phyloP scores from a whole-genome alignment of 768 basidiomycete species.

The Imleria badia region DNA sequence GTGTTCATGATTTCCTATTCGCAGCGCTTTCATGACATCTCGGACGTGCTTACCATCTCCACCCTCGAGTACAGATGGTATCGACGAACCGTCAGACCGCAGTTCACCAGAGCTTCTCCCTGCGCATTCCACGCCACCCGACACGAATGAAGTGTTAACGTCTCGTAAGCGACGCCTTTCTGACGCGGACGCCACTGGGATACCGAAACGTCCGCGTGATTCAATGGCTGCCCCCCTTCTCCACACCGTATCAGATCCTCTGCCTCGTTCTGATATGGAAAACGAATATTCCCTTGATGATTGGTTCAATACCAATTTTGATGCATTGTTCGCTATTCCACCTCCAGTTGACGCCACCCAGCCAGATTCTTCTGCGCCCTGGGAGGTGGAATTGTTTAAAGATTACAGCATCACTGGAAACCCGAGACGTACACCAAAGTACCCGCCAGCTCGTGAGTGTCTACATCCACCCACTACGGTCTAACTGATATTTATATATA shows the following conservation, averaged over 20 bases:
- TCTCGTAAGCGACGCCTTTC: constrained; percentile 40
- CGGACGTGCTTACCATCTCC: constrained; percentile 13
- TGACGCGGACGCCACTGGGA: constrained; percentile 21
- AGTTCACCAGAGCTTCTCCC: background rate
- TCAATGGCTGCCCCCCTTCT: constrained; percentile 17
- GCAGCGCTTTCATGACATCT: constrained; percentile 1
- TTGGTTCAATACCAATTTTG: constrained; percentile 35
- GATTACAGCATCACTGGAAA: constrained; percentile 22
- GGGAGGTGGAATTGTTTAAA: constrained; percentile 38
- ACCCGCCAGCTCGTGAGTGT: constrained; percentile 4
- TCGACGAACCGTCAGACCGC: background rate
- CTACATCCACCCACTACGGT: background rate
- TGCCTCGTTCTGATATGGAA: constrained; percentile 13
- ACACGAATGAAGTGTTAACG: background rate
- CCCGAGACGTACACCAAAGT: background rate
- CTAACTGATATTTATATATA: background rate
- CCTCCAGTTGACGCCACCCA: constrained; percentile 22
- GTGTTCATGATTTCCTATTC: background rate
- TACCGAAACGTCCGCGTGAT: constrained; percentile 30
- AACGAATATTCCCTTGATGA: constrained; percentile 31
- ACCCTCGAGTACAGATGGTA: constrained; percentile 5
- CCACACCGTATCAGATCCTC: constrained; percentile 35
- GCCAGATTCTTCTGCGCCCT: constrained; percentile 23
- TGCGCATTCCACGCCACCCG: background rate
- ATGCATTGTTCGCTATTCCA: constrained; percentile 28